Evolutionary conservation across 2,329 filamentous ascomycete species (phyloP).

Genomic region (Escovopsis sp.): DNA sequence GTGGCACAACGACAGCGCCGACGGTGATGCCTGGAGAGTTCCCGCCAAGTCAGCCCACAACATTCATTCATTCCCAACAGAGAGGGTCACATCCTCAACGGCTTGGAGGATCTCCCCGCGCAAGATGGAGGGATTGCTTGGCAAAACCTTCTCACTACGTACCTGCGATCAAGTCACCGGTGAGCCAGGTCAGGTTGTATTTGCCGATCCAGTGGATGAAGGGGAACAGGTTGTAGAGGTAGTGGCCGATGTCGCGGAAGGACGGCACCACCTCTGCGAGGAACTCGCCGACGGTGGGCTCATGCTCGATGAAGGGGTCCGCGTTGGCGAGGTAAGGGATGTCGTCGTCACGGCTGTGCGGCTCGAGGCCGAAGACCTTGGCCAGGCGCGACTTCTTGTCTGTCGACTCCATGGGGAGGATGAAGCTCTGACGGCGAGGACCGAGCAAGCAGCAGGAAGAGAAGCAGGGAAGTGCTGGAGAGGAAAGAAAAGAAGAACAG

Average conservation of each 20-base stretch:
- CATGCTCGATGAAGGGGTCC: slow-evolving; percentile 25
- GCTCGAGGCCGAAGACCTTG: slow-evolving; percentile 20
- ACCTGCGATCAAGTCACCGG: slow-evolving; percentile 33
- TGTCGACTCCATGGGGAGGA: slow-evolving; percentile 6
- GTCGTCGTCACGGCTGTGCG: slow-evolving; percentile 17
- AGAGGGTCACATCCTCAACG: background rate
- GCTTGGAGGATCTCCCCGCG: no score
- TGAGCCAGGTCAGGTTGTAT: slow-evolving; percentile 33
- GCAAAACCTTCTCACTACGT: slow-evolving; percentile 5
- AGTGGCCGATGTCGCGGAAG: slow-evolving; percentile 15
- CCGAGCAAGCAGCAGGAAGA: background rate
- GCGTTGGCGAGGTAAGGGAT: slow-evolving; percentile 22
- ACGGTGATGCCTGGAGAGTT: slow-evolving; percentile 26
- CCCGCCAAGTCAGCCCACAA: slow-evolving; percentile 1
- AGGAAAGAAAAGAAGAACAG: background rate
- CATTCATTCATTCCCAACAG: background rate
- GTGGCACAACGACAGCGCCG: slow-evolving; percentile 39
- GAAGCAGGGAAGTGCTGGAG: no score
- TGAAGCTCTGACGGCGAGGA: background rate
- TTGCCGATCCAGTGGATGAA: slow-evolving; percentile 35
- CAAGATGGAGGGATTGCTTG: background rate
- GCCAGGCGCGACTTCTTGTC: slow-evolving; percentile 14
- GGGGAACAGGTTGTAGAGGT: slow-evolving; percentile 30
- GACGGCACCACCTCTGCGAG: slow-evolving; percentile 24
- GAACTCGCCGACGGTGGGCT: slow-evolving; percentile 28